Base-by-base conservation (phyloP, 2,329 filamentous ascomycete species). In the Calonectria pteridis region DNA sequence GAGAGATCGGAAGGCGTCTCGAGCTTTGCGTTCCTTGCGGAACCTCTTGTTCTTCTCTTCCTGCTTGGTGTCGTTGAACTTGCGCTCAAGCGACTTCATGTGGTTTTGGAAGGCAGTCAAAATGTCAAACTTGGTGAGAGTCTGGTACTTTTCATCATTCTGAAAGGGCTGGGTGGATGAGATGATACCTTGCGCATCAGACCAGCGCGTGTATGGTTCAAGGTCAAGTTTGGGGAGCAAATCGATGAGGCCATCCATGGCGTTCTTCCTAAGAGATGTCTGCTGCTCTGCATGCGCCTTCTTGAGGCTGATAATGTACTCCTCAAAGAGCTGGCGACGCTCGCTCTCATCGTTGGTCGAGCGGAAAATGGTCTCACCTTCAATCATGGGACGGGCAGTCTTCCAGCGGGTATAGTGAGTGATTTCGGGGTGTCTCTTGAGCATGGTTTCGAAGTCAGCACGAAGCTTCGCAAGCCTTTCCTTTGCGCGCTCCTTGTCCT, bases 361-460 rank as follows among this genome's bases (percentile, higher is more conserved):
- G 79, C 95, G 93, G 87, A 98, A 99, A 73, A 98, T 97, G 62
- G 95, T 97, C 88, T 99, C 97, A 64, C 94, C 94, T 85, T 98
- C 95, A 75, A 99, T 95, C 77, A 98, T 97, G 13, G 95, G 95
- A 64, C 95, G 93, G 67, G 96, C 97, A 20, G 95, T 98, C 89
- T 95, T 98, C 97, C 97, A 99, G 75, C 95, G 94, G 51, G 96
- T 98, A 84, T 97, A 98, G 84, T 98, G 92, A 84, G 96, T 97
- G 85, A 99, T 98, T 85, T 99, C 97, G 74, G 96, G 95, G 84
- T 99, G 96, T 77, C 95, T 96, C 85, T 94, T 95, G 78, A 99
- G 90, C 97, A 99, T 99, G 69, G 93, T 96, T 78, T 94, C 94
- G 85, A 99, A 99, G 88, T 98, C 97, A 84, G 94, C 90, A 81